These are phyloP conservation scores for Chaetomium globosum DNA, from an alignment of 2,329 filamentous ascomycete species.

Conservation along the genomic window DNA sequence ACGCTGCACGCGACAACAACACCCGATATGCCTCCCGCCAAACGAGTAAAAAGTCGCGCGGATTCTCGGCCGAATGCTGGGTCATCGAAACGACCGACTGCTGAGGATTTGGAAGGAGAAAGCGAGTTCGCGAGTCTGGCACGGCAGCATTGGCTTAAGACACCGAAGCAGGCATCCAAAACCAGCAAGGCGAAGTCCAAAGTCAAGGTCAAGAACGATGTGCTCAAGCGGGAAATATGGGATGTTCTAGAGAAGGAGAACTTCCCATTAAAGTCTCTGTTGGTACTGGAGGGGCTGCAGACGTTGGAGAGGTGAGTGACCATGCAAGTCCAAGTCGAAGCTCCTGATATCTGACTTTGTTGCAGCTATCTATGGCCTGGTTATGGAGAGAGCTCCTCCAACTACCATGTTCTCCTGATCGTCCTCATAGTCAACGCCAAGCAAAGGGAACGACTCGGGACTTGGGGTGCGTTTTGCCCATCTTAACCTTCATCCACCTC, in stretches of 20 bases:
- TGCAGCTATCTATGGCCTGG: constrained; percentile 88
- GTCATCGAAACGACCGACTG: constrained; percentile 58
- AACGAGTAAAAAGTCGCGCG: constrained; percentile 58
- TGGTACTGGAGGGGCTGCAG: constrained; percentile 87
- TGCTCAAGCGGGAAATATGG: constrained; percentile 88
- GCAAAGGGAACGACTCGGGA: constrained; percentile 79
- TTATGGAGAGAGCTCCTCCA: constrained; percentile 84
- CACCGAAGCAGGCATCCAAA: constrained; percentile 55
- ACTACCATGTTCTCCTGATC: constrained; percentile 87
- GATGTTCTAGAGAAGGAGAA: constrained; percentile 79
- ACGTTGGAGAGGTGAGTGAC: constrained; percentile 67
- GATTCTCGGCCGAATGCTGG: constrained; percentile 47
- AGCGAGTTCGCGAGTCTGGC: constrained; percentile 76
- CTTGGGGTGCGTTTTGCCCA: constrained; percentile 71
- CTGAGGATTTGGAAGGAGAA: constrained; percentile 71
- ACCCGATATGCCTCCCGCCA: constrained; percentile 59
- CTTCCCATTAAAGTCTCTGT: constrained; percentile 75
- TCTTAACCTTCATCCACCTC: constrained; percentile 15
- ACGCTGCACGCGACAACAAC: constrained; percentile 32
- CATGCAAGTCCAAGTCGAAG: not conserved
- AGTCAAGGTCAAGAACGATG: constrained; percentile 76
- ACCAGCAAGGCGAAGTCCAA: constrained; percentile 53
- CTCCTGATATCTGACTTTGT: constrained; percentile 35
- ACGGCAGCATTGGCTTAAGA: constrained; percentile 79
- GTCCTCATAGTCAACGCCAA: constrained; percentile 86